phyloP scores from a whole-genome alignment of 2,329 filamentous ascomycete species.

The Bipolaris sorokiniana region DNA sequence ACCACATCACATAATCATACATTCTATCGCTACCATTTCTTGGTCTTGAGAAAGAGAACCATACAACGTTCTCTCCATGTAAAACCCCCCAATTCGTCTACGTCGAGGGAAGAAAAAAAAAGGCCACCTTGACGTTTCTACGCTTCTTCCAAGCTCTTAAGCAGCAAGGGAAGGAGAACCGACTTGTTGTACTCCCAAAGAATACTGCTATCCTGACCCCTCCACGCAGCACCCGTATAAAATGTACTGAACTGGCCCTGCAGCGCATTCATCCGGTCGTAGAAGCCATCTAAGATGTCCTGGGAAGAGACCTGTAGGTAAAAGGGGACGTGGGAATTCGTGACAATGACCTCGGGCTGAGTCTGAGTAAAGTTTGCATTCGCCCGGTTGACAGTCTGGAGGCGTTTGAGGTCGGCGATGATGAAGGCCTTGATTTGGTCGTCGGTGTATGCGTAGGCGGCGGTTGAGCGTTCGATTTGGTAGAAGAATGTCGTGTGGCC shows the following conservation, averaged over 20 bases:
- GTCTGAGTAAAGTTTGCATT: constrained; percentile 1
- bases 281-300: constrained; percentile 21
- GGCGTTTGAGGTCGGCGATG: background rate
- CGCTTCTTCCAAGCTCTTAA: background rate
- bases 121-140: background rate
- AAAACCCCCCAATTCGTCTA: too few species aligned
- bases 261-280: constrained; percentile 30
- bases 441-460: constrained; percentile 27
- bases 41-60: too few species aligned
- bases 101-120: background rate
- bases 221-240: constrained; percentile 29
- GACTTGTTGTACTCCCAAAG: constrained; percentile 45
- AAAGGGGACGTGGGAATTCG: constrained; percentile 2
- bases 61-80: too few species aligned
- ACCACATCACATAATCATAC: too few species aligned
- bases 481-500: background rate
- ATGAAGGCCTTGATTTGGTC: constrained; percentile 14
- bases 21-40: too few species aligned
- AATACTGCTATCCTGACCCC: constrained; percentile 24
- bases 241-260: constrained; percentile 29
- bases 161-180: constrained; percentile 2
- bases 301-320: background rate
- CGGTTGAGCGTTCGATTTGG: background rate
- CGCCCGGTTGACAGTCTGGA: constrained; percentile 23
- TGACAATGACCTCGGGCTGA: background rate